A percentile compares a stretch with the other conserved stretches of the same genome.
These are phyloP conservation scores for Ganoderma leucocontextum DNA, from an alignment of 1,284 basidiomycete species.

Conservation along the genomic window DNA sequence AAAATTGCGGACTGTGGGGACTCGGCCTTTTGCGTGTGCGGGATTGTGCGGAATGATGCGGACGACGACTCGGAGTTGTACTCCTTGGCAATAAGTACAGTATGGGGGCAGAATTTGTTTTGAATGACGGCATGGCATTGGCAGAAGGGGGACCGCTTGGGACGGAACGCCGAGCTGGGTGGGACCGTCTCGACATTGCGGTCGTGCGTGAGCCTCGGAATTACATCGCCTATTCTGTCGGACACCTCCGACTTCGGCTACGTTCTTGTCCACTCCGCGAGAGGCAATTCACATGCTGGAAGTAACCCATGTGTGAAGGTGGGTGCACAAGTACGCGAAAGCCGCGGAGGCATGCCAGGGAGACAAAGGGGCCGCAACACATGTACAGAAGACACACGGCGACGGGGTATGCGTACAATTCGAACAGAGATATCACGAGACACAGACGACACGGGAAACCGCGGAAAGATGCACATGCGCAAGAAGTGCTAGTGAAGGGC, in stretches of 20 bases:
- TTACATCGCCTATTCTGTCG: slow-evolving; percentile 11
- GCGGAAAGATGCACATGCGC: slow-evolving; percentile 1
- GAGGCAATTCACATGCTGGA: slow-evolving; percentile 18
- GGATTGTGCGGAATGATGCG: background rate
- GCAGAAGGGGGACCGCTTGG: slow-evolving; percentile 10
- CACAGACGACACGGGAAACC: slow-evolving; percentile 7
- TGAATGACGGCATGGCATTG: slow-evolving; percentile 6
- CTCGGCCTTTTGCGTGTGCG: background rate
- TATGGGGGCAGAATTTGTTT: slow-evolving; percentile 1
- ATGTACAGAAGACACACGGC: slow-evolving; percentile 2
- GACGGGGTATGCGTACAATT: slow-evolving; percentile 11
- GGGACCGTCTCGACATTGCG: background rate
- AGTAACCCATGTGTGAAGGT: slow-evolving; percentile 2
- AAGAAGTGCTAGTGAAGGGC: background rate
- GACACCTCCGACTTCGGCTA: slow-evolving; percentile 1
- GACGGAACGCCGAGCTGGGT: slow-evolving; percentile 5
- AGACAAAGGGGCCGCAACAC: slow-evolving; percentile 1
- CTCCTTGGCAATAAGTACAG: background rate
- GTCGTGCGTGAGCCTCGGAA: slow-evolving; percentile 7
- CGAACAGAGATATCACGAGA: slow-evolving; percentile 1
- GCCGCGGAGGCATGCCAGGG: slow-evolving; percentile 17
- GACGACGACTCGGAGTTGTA: background rate
- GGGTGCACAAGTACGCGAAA: slow-evolving; percentile 7
- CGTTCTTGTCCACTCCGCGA: slow-evolving; percentile 1
- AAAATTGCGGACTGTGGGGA: background rate